Evolutionary conservation across 495 filamentous ascomycete genomes (phyloP).

Genomic region (Hyaloscypha finlandica): DNA sequence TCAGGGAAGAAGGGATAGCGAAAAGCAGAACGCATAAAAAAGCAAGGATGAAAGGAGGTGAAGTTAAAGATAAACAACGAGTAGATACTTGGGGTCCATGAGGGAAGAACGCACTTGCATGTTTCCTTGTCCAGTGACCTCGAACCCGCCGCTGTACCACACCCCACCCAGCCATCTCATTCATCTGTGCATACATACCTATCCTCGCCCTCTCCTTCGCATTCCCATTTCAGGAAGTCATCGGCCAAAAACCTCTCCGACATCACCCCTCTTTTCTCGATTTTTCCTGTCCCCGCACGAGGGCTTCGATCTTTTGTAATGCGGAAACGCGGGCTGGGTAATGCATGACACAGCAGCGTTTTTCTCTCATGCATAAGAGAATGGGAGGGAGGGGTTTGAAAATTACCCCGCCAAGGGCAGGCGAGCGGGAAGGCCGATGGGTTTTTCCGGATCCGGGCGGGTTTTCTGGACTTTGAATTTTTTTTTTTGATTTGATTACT

Average conservation of each 20-base stretch:
- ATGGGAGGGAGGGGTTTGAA: background rate
- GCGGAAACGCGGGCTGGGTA: background rate
- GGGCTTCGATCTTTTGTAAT: background rate
- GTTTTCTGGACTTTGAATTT: background rate
- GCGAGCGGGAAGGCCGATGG: background rate
- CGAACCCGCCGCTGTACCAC: background rate
- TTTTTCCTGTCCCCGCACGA: background rate
- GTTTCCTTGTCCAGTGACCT: background rate
- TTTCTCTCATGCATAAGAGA: background rate
- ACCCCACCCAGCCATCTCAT: background rate
- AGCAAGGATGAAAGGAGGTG: no score
- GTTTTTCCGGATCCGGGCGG: background rate
- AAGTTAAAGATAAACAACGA: no score
- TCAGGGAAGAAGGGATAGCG: no score
- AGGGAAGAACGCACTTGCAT: background rate
- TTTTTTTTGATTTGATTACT: no score
- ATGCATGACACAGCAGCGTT: constrained; percentile 4
- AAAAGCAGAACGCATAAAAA: no score
- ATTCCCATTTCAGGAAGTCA: background rate
- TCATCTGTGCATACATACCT: background rate
- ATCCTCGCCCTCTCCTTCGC: background rate
- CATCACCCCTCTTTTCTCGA: background rate
- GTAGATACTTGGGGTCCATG: no score
- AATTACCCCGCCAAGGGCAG: constrained; percentile 1
- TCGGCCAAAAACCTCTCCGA: background rate